Evolutionary conservation across 441 rosid species (phyloP).

Genomic region (Erodium texanum): DNA sequence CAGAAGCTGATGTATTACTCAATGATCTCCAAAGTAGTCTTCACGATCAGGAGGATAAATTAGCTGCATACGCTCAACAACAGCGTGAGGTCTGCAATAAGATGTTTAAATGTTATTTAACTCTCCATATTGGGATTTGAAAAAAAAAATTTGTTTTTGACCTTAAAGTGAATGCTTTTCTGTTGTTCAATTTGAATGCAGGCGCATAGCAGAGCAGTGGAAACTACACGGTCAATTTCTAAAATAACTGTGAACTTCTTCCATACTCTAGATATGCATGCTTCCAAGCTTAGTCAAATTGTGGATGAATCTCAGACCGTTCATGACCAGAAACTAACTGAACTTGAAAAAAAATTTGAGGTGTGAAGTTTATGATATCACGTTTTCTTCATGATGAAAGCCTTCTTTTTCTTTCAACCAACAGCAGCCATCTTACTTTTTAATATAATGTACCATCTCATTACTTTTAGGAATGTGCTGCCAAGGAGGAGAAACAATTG

Average conservation of each 20-base stretch:
- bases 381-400: too few relatives aligned
- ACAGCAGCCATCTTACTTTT: too few relatives aligned
- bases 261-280: conserved; percentile 7
- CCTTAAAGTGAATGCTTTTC: too few relatives aligned
- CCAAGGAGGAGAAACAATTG: conserved; percentile 18
- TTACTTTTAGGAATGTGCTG: conserved; percentile 17
- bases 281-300: conserved; percentile 7
- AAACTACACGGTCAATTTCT: conserved; percentile 8
- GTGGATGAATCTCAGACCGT: conserved; percentile 6
- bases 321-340: background rate
- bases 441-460: too few relatives aligned
- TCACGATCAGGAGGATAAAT: too few relatives aligned
- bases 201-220: conserved; percentile 9
- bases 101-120: background rate
- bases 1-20: too few relatives aligned
- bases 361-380: background rate
- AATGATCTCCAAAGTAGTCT: too few relatives aligned
- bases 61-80: too few relatives aligned
- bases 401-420: too few relatives aligned
- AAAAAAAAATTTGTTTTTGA: too few relatives aligned
- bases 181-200: background rate
- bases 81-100: background rate
- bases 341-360: conserved; percentile 9
- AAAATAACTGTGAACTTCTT: background rate
- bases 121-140: too few relatives aligned